phyloP scores from a whole-genome alignment of 768 basidiomycete species.

The Floccularia luteovirens region DNA sequence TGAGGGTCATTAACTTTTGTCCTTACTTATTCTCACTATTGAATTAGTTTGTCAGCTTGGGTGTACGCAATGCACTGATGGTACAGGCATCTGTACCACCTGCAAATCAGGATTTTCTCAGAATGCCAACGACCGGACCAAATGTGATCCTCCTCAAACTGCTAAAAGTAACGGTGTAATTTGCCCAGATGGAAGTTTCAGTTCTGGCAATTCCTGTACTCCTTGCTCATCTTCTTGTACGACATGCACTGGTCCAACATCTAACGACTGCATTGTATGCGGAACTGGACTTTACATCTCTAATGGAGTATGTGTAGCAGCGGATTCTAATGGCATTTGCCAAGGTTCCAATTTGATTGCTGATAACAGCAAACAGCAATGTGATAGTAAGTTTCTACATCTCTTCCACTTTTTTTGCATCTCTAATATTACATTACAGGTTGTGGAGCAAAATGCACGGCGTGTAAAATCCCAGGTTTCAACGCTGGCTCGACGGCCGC shows the following conservation, averaged over 20 bases:
- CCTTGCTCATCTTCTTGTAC: slow-evolving; percentile 59
- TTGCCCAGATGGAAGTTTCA: slow-evolving; percentile 30
- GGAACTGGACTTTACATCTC: slow-evolving; percentile 53
- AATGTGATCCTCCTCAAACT: slow-evolving; percentile 39
- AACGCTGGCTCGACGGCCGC: slow-evolving; percentile 55
- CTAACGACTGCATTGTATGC: slow-evolving; percentile 69
- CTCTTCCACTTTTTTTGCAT: background rate
- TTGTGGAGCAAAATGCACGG: slow-evolving; percentile 78
- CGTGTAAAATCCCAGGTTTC: slow-evolving; percentile 71
- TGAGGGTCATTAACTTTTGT: background rate
- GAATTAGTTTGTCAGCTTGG: background rate
- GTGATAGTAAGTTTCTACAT: slow-evolving; percentile 56
- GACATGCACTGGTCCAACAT: slow-evolving; percentile 63
- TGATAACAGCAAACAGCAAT: slow-evolving; percentile 74
- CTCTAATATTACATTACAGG: slow-evolving; percentile 29
- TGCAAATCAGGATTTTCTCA: background rate
- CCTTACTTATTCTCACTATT: background rate
- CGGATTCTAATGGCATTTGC: slow-evolving; percentile 67
- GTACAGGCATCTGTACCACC: background rate
- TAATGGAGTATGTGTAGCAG: slow-evolving; percentile 63
- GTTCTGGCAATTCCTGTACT: slow-evolving; percentile 30
- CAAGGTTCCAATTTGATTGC: slow-evolving; percentile 59
- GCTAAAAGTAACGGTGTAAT: slow-evolving; percentile 40
- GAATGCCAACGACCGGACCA: background rate
- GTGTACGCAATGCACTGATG: background rate